Conservation (phyloP, 768 basidiomycete species). For the Naganishia kalamii region DNA sequence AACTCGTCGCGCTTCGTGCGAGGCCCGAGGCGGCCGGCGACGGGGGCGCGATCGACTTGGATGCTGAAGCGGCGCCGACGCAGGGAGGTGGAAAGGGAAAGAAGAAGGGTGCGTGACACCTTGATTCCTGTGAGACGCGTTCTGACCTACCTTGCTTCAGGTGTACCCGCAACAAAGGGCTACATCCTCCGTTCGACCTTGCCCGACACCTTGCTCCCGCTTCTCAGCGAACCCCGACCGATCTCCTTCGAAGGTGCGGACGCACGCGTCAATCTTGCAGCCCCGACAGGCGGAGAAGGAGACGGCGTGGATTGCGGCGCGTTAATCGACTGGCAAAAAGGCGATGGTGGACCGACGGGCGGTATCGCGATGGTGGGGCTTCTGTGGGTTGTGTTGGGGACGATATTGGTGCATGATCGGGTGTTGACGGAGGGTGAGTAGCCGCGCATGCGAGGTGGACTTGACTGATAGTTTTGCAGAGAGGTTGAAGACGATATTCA, state of each 20-base stretch:
- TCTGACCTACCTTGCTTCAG: not conserved
- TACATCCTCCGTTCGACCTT: conserved; percentile 77
- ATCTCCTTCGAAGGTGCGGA: not conserved
- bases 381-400: conserved; percentile 69
- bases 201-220: conserved; percentile 55
- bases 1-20: conserved; percentile 66
- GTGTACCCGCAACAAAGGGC: conserved; percentile 38
- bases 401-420: conserved; percentile 75
- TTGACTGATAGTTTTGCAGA: not conserved
- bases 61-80: conserved; percentile 52
- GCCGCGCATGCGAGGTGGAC: not conserved
- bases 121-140: too few species aligned
- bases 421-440: conserved; percentile 66
- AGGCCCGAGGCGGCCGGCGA: conserved; percentile 18
- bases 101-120: conserved; percentile 56
- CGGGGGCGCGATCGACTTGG: conserved; percentile 53
- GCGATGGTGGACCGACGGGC: conserved; percentile 54
- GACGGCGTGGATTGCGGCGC: conserved; percentile 49
- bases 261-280: not conserved
- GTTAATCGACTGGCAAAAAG: conserved; percentile 42
- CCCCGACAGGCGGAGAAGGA: conserved; percentile 5
- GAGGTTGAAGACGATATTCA: conserved; percentile 59
- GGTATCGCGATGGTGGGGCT: conserved; percentile 59
- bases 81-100: conserved; percentile 68
- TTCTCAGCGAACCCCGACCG: conserved; percentile 21